Conservation (phyloP, 1,139 yeast species). For the Scheffersomyces illinoinensis region DNA sequence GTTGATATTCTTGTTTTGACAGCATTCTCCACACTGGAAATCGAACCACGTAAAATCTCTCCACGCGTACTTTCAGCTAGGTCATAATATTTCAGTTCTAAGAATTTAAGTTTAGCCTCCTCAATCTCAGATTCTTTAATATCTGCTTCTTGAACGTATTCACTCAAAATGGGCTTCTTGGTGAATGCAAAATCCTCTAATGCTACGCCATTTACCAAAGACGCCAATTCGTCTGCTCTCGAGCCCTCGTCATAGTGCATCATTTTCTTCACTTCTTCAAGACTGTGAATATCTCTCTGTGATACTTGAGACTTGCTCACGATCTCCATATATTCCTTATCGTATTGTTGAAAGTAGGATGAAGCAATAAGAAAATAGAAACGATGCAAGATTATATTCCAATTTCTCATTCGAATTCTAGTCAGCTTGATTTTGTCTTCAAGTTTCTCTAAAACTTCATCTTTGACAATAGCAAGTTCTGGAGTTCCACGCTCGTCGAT, state of each 20-base stretch:
- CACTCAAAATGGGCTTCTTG: slow-evolving; percentile 9
- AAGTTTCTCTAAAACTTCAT: slow-evolving; percentile 19
- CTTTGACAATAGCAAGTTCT: slow-evolving; percentile 9
- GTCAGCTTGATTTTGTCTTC: slow-evolving; percentile 25
- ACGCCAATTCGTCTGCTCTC: slow-evolving; percentile 26
- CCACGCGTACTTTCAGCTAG: slow-evolving; percentile 65
- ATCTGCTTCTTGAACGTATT: slow-evolving; percentile 5
- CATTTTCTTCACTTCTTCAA: slow-evolving; percentile 5
- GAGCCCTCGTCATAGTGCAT: slow-evolving; percentile 8
- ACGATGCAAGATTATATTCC: slow-evolving; percentile 70
- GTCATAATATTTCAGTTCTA: slow-evolving; percentile 49
- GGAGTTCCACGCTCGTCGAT: slow-evolving; percentile 11
- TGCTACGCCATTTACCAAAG: slow-evolving; percentile 21
- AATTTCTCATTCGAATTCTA: slow-evolving; percentile 38
- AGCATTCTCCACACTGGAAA: slow-evolving; percentile 30
- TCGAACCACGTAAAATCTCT: slow-evolving; percentile 49
- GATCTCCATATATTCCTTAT: slow-evolving; percentile 39
- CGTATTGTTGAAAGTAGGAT: slow-evolving; percentile 66
- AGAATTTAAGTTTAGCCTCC: slow-evolving; percentile 13
- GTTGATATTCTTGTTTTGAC: slow-evolving; percentile 25
- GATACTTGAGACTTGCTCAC: slow-evolving; percentile 14
- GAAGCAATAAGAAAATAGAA: slow-evolving; percentile 80
- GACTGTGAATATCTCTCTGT: slow-evolving; percentile 1
- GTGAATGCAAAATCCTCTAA: slow-evolving; percentile 10
- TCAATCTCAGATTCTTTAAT: slow-evolving; percentile 11